A percentile compares a stretch with the other conserved stretches of the same genome.
phyloP scores from a whole-genome alignment of 495 filamentous ascomycete species.

The Penicillium dipodomyicola region DNA sequence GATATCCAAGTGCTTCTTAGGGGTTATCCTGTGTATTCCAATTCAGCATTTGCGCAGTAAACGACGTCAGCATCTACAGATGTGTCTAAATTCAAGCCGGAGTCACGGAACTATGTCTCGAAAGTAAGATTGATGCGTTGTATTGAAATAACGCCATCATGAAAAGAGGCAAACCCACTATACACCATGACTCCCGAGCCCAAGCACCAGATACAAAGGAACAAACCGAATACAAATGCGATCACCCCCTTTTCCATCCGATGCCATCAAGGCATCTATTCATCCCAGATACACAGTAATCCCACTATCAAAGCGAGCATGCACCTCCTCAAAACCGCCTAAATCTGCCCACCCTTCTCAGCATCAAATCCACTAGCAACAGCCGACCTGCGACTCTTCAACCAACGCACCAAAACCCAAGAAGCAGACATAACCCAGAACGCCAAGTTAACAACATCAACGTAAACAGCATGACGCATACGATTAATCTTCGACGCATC shows the following conservation, averaged over 20 bases:
- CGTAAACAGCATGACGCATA: conserved; percentile 87
- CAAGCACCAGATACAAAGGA: neutral
- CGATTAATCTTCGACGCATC: conserved; percentile 50
- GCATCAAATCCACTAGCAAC: conserved; percentile 12
- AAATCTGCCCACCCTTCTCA: conserved; percentile 20
- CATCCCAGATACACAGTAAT: neutral
- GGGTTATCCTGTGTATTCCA: neutral
- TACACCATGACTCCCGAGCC: conserved; percentile 1
- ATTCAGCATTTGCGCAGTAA: neutral
- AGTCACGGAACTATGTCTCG: neutral
- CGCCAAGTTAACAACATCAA: conserved; percentile 69
- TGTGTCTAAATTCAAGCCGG: neutral
- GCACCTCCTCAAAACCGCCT: neutral
- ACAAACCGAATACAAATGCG: neutral
- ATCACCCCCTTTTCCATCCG: neutral
- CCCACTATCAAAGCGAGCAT: conserved; percentile 2
- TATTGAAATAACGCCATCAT: neutral
- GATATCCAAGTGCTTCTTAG: neutral
- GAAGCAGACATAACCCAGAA: conserved; percentile 65
- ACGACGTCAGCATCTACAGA: neutral
- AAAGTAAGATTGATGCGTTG: neutral
- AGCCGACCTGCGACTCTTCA: conserved; percentile 25
- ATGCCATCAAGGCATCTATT: conserved; percentile 4
- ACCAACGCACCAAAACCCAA: conserved; percentile 41
- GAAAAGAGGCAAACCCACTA: neutral